A percentile compares a stretch with the other conserved stretches of the same genome.
phyloP scores from a whole-genome alignment of 2,329 filamentous ascomycete genomes.

The Diplodia sapinea region DNA sequence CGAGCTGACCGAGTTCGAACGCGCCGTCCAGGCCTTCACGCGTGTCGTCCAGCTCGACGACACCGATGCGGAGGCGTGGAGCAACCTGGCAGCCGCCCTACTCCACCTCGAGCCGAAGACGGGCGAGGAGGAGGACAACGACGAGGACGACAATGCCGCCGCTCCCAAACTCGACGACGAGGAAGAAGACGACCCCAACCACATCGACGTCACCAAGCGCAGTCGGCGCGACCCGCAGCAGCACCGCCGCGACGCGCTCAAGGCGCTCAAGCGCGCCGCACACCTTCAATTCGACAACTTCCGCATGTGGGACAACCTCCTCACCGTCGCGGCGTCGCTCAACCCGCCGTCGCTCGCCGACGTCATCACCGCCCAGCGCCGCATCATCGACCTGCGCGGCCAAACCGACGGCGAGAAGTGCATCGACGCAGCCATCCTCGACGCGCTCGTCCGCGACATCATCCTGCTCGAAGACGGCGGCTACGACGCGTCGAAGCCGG shows the following conservation, averaged over 20 bases:
- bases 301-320: constrained; percentile 96
- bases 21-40: constrained; percentile 82
- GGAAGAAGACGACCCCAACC: constrained; percentile 40
- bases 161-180: constrained; percentile 44
- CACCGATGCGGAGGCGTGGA: constrained; percentile 90
- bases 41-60: constrained; percentile 85
- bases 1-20: constrained; percentile 75
- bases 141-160: constrained; percentile 31
- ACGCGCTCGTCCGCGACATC: constrained; percentile 73
- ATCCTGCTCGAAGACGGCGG: constrained; percentile 55
- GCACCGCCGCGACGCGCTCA: constrained; percentile 75
- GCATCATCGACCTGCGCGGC: constrained; percentile 76
- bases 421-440: constrained; percentile 75
- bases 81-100: constrained; percentile 86
- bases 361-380: constrained; percentile 74
- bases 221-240: constrained; percentile 59
- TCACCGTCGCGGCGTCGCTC: constrained; percentile 82
- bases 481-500: constrained; percentile 52
- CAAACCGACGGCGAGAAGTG: constrained; percentile 72
- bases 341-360: constrained; percentile 76
- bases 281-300: constrained; percentile 82
- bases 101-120: constrained; percentile 68
- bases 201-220: constrained; percentile 33
- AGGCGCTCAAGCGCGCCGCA: constrained; percentile 86
- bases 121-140: constrained; percentile 20